Base-by-base conservation (phyloP, 345 rosid genomes). In the Eucalyptus rudis region DNA sequence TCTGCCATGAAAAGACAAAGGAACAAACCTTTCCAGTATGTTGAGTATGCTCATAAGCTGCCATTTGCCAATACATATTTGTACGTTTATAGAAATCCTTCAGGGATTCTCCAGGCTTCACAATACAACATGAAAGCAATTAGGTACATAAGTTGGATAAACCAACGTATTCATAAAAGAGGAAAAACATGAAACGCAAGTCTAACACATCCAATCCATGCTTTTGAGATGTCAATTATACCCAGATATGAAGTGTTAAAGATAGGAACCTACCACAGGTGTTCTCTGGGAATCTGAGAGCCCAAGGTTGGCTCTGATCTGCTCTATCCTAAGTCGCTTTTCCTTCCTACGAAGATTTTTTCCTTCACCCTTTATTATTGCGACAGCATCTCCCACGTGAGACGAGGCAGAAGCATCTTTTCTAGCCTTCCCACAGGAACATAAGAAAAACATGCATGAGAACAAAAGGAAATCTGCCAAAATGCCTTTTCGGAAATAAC, bases 271-370 rank as follows among this genome's bases (percentile, higher is more conserved):
- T 95, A 97, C 99, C 96, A 87, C 85, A 59, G 99, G 99, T 86
- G 99, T 97, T 94, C 99, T 96, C 88, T 97, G 99, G 87, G 96
- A 94, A 95, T 97, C 99, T 64, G 99, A 96, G 59, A 97, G 99
- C 90, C 99, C 99, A 85, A 97, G 96, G 90, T 94, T 96, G 90
- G 96, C 99, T 93, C 99, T 93, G 88, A 97, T 96, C 93, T 96
- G 98, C 93, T 96, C 98, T 89, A 97, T 96, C 92, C 99, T 95
- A 85, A 97, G 94, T 87, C 99, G 92, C 89, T 96, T 97, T 92
- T 97, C 99, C 92, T 97, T 97, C 94, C 99, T 95, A 62, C 97
- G 89, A 33, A 97, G 95, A 86, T 86, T 90, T 91, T 95, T 96
- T 68, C 96, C 95, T 91, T 93, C 92, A 27, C 99, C 99, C 94